Percentiles rank a stretch among this genome's conserved stretches.
Evolutionary conservation across 2,329 filamentous ascomycete genomes (phyloP).

Genomic region (Fusarium zealandicum): DNA sequence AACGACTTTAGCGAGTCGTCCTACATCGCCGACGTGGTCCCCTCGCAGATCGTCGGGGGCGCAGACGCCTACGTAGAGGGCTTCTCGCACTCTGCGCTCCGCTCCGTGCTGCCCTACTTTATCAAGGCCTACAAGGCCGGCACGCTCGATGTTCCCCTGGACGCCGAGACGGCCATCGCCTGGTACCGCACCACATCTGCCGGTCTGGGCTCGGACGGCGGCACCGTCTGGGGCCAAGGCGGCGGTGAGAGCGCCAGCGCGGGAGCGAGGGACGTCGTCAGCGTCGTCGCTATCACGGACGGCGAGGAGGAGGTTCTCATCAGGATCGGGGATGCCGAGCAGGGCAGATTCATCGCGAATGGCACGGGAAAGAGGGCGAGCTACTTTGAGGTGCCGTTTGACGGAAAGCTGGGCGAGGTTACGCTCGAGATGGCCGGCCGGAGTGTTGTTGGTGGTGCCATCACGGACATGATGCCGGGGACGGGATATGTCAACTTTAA

Average conservation of each 20-base stretch:
- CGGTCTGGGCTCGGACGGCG: constrained; percentile 39
- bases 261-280: constrained; percentile 43
- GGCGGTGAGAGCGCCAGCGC: constrained; percentile 32
- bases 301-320: constrained; percentile 41
- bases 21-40: constrained; percentile 58
- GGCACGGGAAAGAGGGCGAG: constrained; percentile 24
- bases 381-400: constrained; percentile 36
- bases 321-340: constrained; percentile 41
- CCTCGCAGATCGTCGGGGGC: constrained; percentile 50
- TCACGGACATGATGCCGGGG: constrained; percentile 22
- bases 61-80: constrained; percentile 57
- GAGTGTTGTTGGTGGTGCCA: constrained; percentile 22
- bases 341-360: constrained; percentile 26
- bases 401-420: constrained; percentile 21
- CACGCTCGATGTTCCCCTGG: constrained; percentile 35
- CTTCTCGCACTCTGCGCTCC: constrained; percentile 60
- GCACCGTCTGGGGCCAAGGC: constrained; percentile 44
- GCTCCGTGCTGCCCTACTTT: constrained; percentile 56
- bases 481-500: constrained; percentile 39
- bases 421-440: constrained; percentile 31
- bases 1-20: constrained; percentile 65
- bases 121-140: constrained; percentile 58
- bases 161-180: constrained; percentile 40
- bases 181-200: constrained; percentile 47
- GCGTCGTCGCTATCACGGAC: constrained; percentile 44